phyloP scores from a whole-genome alignment of 371 early-diverging fungal species.

The Mucor mucedo region DNA sequence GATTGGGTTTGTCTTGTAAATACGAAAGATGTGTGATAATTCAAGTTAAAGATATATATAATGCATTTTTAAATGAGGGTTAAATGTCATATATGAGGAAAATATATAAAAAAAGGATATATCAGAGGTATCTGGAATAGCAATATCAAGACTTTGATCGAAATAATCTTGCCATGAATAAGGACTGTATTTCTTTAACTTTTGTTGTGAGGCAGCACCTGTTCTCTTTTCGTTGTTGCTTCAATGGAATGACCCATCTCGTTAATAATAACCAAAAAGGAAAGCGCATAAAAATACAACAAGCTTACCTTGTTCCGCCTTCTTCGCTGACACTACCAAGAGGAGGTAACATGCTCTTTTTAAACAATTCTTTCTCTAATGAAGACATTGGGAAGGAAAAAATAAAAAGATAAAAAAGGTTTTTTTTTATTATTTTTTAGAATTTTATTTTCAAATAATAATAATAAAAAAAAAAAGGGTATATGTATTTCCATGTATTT shows the following conservation, averaged over 20 bases:
- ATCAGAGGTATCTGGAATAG: slow-evolving; percentile 31
- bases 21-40: slow-evolving; percentile 38
- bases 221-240: background rate
- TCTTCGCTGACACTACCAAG: slow-evolving; percentile 28
- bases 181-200: slow-evolving; percentile 27
- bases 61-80: background rate
- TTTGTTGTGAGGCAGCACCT: slow-evolving; percentile 4
- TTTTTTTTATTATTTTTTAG: background rate
- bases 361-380: slow-evolving; percentile 48
- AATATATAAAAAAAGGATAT: slow-evolving; percentile 50
- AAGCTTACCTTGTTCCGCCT: background rate
- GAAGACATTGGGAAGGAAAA: slow-evolving; percentile 40
- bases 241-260: background rate
- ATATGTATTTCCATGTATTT: slow-evolving; percentile 4
- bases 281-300: background rate
- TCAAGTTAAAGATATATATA: slow-evolving; percentile 11
- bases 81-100: background rate
- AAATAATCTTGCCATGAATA: slow-evolving; percentile 46
- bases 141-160: slow-evolving; percentile 34
- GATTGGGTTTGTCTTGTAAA: slow-evolving; percentile 33
- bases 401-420: background rate
- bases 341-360: slow-evolving; percentile 27
- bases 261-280: background rate
- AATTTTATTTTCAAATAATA: too few species aligned
- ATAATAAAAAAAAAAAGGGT: slow-evolving; percentile 1